phyloP scores from a whole-genome alignment of 208 protist species.

The Leishmania major region DNA sequence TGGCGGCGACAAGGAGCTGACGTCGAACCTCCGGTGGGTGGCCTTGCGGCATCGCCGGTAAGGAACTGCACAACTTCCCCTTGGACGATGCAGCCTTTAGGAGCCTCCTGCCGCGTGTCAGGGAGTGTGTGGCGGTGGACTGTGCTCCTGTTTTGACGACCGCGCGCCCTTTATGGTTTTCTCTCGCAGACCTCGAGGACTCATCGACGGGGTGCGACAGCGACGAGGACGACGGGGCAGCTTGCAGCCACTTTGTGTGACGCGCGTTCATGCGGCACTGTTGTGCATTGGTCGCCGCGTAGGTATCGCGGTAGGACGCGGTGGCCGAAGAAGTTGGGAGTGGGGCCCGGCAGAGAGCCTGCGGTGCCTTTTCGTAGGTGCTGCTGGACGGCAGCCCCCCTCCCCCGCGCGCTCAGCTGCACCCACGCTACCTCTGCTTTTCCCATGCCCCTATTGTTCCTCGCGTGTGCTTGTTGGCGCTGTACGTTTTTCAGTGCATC shows the following conservation, averaged over 20 bases:
- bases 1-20: conserved; percentile 69
- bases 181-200: conserved; percentile 18
- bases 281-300: background rate
- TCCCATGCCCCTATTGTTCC: background rate
- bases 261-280: conserved; percentile 6
- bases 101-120: background rate
- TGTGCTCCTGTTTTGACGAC: conserved; percentile 13
- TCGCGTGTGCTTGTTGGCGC: background rate
- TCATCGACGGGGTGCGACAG: background rate
- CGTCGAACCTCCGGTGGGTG: conserved; percentile 63
- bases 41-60: conserved; percentile 43
- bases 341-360: background rate
- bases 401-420: background rate
- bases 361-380: background rate
- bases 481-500: background rate
- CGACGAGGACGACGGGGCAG: background rate
- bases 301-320: background rate
- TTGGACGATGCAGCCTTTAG: conserved; percentile 30
- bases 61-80: conserved; percentile 46
- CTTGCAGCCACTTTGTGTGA: background rate
- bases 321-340: background rate
- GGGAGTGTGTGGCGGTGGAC: background rate
- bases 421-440: background rate
- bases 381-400: background rate
- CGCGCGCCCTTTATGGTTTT: conserved; percentile 2